Evolutionary conservation across 805 yeast species (phyloP).

Genomic region (Candida arabinofermentans): DNA sequence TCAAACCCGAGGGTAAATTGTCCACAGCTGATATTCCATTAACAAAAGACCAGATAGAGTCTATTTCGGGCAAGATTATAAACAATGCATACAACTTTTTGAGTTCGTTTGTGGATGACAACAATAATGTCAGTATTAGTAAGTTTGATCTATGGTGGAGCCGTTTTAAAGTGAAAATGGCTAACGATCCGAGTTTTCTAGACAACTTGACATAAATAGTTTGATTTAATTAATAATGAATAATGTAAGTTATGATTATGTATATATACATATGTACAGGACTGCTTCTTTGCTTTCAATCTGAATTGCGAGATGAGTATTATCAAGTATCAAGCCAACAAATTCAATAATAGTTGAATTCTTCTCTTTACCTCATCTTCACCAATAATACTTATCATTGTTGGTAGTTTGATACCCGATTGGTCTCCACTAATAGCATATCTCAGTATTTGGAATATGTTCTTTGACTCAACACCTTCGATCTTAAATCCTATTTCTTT

Average conservation of each 20-base stretch:
- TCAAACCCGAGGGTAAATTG: conserved; percentile 30
- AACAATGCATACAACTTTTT: conserved; percentile 88
- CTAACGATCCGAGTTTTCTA: conserved; percentile 79
- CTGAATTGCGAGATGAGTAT: no score
- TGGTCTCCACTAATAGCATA: conserved; percentile 66
- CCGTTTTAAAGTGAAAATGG: conserved; percentile 71
- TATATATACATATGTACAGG: background rate
- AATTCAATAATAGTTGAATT: conserved; percentile 4
- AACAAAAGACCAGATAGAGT: conserved; percentile 36
- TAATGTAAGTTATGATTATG: background rate
- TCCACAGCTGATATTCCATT: conserved; percentile 22
- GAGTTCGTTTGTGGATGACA: conserved; percentile 77
- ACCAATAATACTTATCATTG: conserved; percentile 55
- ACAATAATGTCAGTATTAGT: conserved; percentile 82
- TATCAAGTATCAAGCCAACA: no score
- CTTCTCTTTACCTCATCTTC: conserved; percentile 30
- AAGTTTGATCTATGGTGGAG: conserved; percentile 95
- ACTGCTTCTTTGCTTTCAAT: no score
- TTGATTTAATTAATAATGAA: background rate
- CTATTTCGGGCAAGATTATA: conserved; percentile 81
- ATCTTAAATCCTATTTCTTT: background rate
- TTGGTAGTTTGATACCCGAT: conserved; percentile 66
- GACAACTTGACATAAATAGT: conserved; percentile 40
- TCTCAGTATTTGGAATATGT: conserved; percentile 55
- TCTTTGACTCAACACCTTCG: conserved; percentile 18